A percentile compares a stretch with the other conserved stretches of the same genome.
Evolutionary conservation across 2,329 filamentous ascomycete species (phyloP).

Genomic region (Aureobasidium pullulans): DNA sequence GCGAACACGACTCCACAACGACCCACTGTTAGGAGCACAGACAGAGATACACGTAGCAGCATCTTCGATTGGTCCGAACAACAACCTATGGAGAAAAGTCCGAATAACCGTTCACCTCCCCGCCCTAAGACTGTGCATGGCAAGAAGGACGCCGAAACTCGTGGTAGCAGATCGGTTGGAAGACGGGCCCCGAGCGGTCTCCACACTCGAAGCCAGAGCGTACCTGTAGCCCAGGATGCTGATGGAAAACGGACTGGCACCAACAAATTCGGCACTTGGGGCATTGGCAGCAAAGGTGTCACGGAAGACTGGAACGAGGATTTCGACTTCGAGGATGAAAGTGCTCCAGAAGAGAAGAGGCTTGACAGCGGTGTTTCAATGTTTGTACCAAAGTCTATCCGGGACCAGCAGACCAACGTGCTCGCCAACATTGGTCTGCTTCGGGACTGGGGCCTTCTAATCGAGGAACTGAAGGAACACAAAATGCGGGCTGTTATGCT

Average conservation of each 20-base stretch:
- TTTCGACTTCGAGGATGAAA: constrained; percentile 63
- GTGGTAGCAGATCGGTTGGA: constrained; percentile 60
- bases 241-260: constrained; percentile 48
- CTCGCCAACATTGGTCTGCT: constrained; percentile 79
- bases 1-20: constrained; percentile 31
- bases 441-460: constrained; percentile 69
- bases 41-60: constrained; percentile 50
- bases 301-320: constrained; percentile 89
- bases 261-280: constrained; percentile 77
- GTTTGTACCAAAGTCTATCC: constrained; percentile 72
- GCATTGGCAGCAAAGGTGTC: constrained; percentile 66
- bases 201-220: constrained; percentile 74
- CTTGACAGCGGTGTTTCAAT: constrained; percentile 45
- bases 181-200: constrained; percentile 61
- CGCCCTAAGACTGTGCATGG: constrained; percentile 69
- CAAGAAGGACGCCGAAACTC: constrained; percentile 63
- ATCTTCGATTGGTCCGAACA: constrained; percentile 75
- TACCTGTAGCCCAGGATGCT: constrained; percentile 60
- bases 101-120: constrained; percentile 50
- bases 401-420: constrained; percentile 73
- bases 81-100: constrained; percentile 52
- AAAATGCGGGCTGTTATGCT: constrained; percentile 63
- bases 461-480: constrained; percentile 75
- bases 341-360: constrained; percentile 29
- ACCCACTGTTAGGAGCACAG: constrained; percentile 28